phyloP scores from a whole-genome alignment of 331 rosid species.

The Rhamnella rubrinervis region DNA sequence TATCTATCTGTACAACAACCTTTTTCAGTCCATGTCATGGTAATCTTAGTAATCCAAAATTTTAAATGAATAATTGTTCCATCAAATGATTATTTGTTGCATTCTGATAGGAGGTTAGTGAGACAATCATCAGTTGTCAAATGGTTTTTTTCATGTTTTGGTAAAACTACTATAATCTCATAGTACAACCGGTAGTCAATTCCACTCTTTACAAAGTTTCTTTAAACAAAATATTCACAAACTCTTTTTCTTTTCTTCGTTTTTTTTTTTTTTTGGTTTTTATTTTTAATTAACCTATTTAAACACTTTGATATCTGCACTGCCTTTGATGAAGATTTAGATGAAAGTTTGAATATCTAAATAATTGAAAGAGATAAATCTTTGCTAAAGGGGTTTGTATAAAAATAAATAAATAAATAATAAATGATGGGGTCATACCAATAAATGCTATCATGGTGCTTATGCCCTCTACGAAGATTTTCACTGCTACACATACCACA shows the following conservation, averaged over 20 bases:
- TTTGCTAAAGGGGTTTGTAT: conserved; percentile 15
- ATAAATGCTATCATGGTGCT: conserved; percentile 33
- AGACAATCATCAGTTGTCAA: not conserved
- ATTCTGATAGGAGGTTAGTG: not conserved
- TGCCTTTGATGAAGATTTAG: conserved; percentile 57
- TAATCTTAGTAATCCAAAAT: no score
- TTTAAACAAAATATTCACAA: not conserved
- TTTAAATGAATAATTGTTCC: no score
- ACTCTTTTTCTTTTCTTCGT: not conserved
- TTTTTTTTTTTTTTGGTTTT: conserved; percentile 17
- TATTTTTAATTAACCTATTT: conserved; percentile 23
- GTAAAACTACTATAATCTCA: not conserved
- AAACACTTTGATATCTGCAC: conserved; percentile 40
- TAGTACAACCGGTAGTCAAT: not conserved
- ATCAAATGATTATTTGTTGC: not conserved
- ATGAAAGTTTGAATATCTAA: conserved; percentile 33
- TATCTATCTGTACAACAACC: no score
- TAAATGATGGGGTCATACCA: conserved; percentile 31
- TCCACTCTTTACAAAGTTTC: not conserved
- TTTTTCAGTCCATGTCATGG: no score
- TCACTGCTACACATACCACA: conserved; percentile 14
- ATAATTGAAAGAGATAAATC: conserved; percentile 26
- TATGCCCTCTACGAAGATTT: conserved; percentile 18
- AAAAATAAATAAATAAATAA: not conserved
- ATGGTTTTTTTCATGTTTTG: not conserved